Conservation (phyloP, 2,329 filamentous ascomycete species). For the Fusarium illudens region DNA sequence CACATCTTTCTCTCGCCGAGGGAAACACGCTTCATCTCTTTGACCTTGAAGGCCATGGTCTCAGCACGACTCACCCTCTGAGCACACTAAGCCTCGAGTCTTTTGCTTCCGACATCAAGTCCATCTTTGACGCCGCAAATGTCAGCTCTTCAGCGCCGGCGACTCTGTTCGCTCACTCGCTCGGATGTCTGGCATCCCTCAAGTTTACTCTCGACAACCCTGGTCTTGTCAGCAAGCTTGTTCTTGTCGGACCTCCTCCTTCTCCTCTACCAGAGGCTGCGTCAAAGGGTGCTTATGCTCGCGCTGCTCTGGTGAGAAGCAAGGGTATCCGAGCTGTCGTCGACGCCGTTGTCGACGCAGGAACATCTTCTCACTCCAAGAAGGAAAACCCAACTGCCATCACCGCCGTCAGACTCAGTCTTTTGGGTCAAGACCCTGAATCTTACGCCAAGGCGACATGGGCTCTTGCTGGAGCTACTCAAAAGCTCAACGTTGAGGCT, state of each 20-base stretch:
- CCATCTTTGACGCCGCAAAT: slow-evolving; percentile 48
- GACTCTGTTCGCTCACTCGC: slow-evolving; percentile 59
- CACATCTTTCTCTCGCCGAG: slow-evolving; percentile 35
- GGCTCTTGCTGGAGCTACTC: slow-evolving; percentile 54
- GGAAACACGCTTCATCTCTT: slow-evolving; percentile 51
- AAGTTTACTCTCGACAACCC: slow-evolving; percentile 52
- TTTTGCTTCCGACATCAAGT: slow-evolving; percentile 53
- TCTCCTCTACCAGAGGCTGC: slow-evolving; percentile 53
- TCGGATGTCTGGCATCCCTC: slow-evolving; percentile 60
- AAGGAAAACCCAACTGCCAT: slow-evolving; percentile 50
- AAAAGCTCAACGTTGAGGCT: slow-evolving; percentile 44
- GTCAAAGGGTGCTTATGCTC: slow-evolving; percentile 41
- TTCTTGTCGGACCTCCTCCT: slow-evolving; percentile 58
- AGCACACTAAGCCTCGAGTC: slow-evolving; percentile 53
- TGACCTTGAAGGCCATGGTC: slow-evolving; percentile 65
- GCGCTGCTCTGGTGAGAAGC: slow-evolving; percentile 52
- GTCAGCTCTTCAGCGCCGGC: slow-evolving; percentile 42
- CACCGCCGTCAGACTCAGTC: slow-evolving; percentile 52
- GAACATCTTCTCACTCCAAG: slow-evolving; percentile 8
- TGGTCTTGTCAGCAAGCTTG: slow-evolving; percentile 51
- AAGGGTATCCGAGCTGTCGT: slow-evolving; percentile 56
- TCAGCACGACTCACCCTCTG: slow-evolving; percentile 59
- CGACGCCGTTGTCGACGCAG: slow-evolving; percentile 47
- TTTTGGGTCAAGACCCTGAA: slow-evolving; percentile 60
- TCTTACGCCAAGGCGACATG: slow-evolving; percentile 63